Percentiles rank a stretch among this genome's conserved stretches.
Conservation (phyloP, 768 basidiomycete species). For the Kwoniella bestiolae region DNA sequence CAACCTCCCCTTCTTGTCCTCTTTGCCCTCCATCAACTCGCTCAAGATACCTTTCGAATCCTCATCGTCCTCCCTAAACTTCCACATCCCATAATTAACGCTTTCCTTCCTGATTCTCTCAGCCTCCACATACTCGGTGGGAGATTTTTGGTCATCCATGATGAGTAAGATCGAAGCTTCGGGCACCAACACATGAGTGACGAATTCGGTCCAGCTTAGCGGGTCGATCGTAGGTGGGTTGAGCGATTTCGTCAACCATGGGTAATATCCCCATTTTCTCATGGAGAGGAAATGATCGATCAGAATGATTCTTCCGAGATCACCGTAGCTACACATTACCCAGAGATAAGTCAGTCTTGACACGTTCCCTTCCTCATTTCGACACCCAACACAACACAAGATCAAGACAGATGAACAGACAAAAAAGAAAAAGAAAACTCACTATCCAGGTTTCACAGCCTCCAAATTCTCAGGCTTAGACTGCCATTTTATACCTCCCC, state of each 20-base stretch:
- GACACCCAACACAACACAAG: too few species aligned
- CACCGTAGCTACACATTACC: constrained; percentile 37
- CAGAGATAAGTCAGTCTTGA: neutral
- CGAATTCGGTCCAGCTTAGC: constrained; percentile 74
- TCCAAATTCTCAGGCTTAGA: constrained; percentile 21
- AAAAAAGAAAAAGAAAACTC: constrained; percentile 17
- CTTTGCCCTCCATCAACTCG: neutral
- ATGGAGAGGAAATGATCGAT: constrained; percentile 30
- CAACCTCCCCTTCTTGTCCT: constrained; percentile 9
- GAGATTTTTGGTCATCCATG: constrained; percentile 67
- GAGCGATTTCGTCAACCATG: constrained; percentile 1
- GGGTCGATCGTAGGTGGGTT: constrained; percentile 52
- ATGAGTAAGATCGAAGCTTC: constrained; percentile 84
- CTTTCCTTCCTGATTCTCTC: constrained; percentile 69
- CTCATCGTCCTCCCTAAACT: constrained; percentile 71
- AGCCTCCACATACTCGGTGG: constrained; percentile 40
- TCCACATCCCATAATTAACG: constrained; percentile 77
- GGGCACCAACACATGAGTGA: constrained; percentile 84
- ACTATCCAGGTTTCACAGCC: constrained; percentile 44
- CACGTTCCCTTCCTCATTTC: neutral
- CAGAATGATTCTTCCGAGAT: constrained; percentile 35
- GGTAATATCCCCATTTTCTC: constrained; percentile 26
- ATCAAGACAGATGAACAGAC: neutral
- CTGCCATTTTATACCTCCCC: constrained; percentile 28
- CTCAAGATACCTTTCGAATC: neutral